Base-by-base conservation (phyloP, 2,329 filamentous ascomycete genomes). In the Exophiala spinifera region DNA sequence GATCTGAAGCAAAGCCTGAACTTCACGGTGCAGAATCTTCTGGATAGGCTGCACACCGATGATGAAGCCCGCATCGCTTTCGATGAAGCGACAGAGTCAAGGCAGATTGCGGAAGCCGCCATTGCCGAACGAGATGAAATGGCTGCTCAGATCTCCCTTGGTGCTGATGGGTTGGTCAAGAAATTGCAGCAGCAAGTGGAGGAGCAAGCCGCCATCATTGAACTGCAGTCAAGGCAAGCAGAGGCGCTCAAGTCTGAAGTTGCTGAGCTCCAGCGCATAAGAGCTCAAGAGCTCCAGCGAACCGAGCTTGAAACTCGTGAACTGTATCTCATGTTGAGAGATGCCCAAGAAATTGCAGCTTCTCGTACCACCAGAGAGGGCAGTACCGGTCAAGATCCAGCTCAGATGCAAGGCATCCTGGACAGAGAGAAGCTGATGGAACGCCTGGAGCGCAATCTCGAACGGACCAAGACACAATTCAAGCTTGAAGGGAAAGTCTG, bases 1-100 rank as follows among this genome's bases (percentile, higher is more conserved):
- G 94, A 99, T 70, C 82, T 99, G 56, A 96, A 96, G 76, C 92
- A 97, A 71, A 95, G 91, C 67, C 82, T 99, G 61, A 96, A 95
- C 70, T 97, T 97, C 66, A 96, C 92, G 0, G 94, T 99, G 8
- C 94, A 97, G 74, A 95, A 84, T 70, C 79, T 99, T 63, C 79
- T 99, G 59, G 94, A 97, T 75, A 95, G 95, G 74, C 79, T 99
- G 49, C 94, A 97, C 69, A 97, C 94, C 1, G 94, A 99, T 73
- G 91, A 89, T 0, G 94, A 99, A 72, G 92, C 94, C 46, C 83
- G 92, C 17, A 90, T 92, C 72, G 91, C 91, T 20, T 85, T 90
- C 56, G 94, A 97, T 76, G 92, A 97, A 72, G 88, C 91, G 8
- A 76, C 94, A 25, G 91, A 96, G 73, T 87, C 89, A 11, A 84